Evolutionary conservation across 306 rosid genomes (phyloP).

Genomic region (Adenanthera pavonina): DNA sequence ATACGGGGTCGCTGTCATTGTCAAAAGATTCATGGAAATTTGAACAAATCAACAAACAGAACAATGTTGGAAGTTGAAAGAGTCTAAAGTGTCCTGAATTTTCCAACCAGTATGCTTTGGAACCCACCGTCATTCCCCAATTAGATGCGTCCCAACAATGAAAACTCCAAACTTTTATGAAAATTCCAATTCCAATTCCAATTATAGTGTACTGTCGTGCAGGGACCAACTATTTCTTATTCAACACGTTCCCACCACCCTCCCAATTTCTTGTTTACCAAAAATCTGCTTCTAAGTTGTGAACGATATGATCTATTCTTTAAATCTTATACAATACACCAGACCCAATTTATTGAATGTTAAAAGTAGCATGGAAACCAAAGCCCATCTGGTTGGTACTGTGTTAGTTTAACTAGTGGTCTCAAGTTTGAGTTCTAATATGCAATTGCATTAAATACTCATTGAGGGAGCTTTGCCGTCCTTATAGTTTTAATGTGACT

Average conservation of each 20-base stretch:
- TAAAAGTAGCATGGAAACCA: too few species aligned
- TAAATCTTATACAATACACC: too few species aligned
- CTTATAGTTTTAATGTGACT: too few species aligned
- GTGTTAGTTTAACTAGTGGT: too few species aligned
- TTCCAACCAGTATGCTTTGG: background rate
- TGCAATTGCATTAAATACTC: too few species aligned
- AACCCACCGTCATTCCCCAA: background rate
- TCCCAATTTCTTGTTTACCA: too few species aligned
- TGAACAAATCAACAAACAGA: background rate
- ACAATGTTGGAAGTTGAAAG: background rate
- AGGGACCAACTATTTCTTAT: background rate
- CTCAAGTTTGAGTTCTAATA: too few species aligned
- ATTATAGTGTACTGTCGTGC: background rate
- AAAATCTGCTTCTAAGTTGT: too few species aligned
- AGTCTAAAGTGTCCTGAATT: background rate
- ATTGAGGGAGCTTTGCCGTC: too few species aligned
- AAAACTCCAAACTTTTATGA: background rate
- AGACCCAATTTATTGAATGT: too few species aligned
- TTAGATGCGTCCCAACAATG: background rate
- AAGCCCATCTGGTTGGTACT: too few species aligned
- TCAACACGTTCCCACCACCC: background rate
- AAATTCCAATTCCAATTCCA: background rate
- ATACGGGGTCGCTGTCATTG: background rate
- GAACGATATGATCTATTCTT: too few species aligned
- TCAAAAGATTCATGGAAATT: background rate